Evolutionary conservation across 2,329 filamentous ascomycete genomes (phyloP).

Genomic region (Monosporascus ibericus): DNA sequence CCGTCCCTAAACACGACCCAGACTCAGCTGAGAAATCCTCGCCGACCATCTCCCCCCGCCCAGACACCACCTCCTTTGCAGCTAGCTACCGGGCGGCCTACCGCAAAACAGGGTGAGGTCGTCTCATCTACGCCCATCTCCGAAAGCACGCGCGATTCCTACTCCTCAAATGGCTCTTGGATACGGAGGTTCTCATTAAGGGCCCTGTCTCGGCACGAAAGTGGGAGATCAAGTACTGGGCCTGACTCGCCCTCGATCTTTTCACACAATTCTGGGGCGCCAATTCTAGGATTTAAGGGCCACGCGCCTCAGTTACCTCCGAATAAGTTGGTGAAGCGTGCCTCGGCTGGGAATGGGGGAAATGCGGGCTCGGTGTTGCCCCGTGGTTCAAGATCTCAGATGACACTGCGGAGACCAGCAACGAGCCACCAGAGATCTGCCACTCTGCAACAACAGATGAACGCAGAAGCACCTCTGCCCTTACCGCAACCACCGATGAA

Average conservation of each 20-base stretch:
- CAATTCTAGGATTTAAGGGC: conserved; percentile 47
- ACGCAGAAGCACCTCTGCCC: conserved; percentile 17
- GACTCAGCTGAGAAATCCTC: conserved; percentile 19
- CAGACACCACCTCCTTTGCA: conserved; percentile 36
- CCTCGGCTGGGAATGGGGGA: conserved; percentile 48
- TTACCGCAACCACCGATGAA: conserved; percentile 26
- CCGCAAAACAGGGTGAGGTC: conserved; percentile 26
- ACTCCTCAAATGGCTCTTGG: conserved; percentile 63
- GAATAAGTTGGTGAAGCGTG: conserved; percentile 75
- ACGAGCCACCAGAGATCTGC: conserved; percentile 74
- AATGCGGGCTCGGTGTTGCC: conserved; percentile 36
- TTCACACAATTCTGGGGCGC: conserved; percentile 61
- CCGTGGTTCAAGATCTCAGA: conserved; percentile 51
- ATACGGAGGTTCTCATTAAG: conserved; percentile 64
- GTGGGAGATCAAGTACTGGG: conserved; percentile 56
- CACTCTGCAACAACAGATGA: conserved; percentile 52
- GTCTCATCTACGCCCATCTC: conserved; percentile 20
- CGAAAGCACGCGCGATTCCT: conserved; percentile 48
- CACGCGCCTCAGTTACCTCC: conserved; percentile 45
- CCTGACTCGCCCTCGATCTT: conserved; percentile 61
- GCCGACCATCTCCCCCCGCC: conserved; percentile 16
- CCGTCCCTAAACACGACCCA: neutral
- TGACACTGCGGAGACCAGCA: conserved; percentile 65
- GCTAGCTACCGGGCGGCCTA: conserved; percentile 36
- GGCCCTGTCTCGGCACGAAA: conserved; percentile 59